Evolutionary conservation across 192 early-diverging fungal species (phyloP).

Genomic region (Kickxella alabastrina): DNA sequence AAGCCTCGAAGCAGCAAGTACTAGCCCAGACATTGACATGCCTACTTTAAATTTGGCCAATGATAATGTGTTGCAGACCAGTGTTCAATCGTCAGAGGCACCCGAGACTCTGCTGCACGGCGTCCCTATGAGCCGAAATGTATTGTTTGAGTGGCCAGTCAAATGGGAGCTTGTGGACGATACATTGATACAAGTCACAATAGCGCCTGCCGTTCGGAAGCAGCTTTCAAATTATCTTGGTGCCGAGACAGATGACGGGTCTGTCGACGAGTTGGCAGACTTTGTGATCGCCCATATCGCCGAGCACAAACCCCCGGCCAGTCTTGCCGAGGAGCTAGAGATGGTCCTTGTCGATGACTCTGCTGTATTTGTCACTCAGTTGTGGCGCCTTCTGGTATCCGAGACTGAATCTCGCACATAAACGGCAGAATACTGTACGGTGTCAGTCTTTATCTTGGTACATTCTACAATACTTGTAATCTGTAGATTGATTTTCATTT

Average conservation of each 20-base stretch:
- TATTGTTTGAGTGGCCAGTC: slow-evolving; percentile 30
- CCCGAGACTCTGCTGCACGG: slow-evolving; percentile 12
- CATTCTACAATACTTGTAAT: too few relatives aligned
- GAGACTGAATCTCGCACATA: too few relatives aligned
- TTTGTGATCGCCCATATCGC: slow-evolving; percentile 74
- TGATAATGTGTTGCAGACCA: not conserved
- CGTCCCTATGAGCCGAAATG: slow-evolving; percentile 17
- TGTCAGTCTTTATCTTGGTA: too few relatives aligned
- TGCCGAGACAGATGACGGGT: slow-evolving; percentile 57
- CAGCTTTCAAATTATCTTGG: slow-evolving; percentile 80
- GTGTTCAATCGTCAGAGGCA: not conserved
- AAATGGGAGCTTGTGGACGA: slow-evolving; percentile 33
- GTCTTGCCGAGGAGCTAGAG: slow-evolving; percentile 74
- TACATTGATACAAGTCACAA: slow-evolving; percentile 58
- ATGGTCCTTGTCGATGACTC: slow-evolving; percentile 85
- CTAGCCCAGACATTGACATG: not conserved
- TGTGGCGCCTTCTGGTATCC: slow-evolving; percentile 63
- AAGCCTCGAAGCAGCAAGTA: slow-evolving; percentile 7
- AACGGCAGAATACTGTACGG: too few relatives aligned
- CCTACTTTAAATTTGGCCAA: not conserved
- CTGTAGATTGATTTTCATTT: too few relatives aligned
- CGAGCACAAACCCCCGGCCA: slow-evolving; percentile 59
- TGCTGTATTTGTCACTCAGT: slow-evolving; percentile 75
- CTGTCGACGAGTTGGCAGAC: slow-evolving; percentile 63
- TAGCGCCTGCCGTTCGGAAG: slow-evolving; percentile 72